Base-by-base conservation (phyloP, 2,329 filamentous ascomycete species). In the Cercospora beticola region DNA sequence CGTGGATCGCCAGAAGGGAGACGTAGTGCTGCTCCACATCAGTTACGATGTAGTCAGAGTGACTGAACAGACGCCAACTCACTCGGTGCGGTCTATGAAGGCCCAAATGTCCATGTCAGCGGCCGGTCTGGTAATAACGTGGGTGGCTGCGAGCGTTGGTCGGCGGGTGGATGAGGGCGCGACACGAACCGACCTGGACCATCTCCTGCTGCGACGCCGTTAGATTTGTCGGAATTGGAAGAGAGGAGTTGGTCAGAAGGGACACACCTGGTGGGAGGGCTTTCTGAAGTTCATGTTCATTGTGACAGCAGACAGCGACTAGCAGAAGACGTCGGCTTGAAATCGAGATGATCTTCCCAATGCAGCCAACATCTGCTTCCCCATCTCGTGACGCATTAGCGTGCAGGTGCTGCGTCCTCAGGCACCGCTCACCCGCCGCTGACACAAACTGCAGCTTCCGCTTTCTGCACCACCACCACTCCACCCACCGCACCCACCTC, bases 181-280 rank as follows among this genome's bases (percentile, higher is more conserved):
- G 75, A 72, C 79, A 91, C 89, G 86, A 90, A 98, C 95, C 94
- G 85, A 99, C 94, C 91, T 99, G 94, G 76, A 97, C 92, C 95
- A 99, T 99, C 87, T 99, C 95, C 93, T 98, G 85, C 59, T 60
- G 57, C 18, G 31, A 60, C 33, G 18, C 5, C 6, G 16, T 23
- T 14, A 60, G 23, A 21, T 8, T 43, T n/a, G 36, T 16, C 36
- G 16, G 36, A 43, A 3, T 16, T n/a, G 6, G 16, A n/a, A n/a
- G 36, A 43, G 36, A n/a, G 6, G 0, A 10, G 33, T 12, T 36
- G 33, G 4, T 23, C 18, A 49, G 23, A 54, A 18, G 33, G 14
- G 40, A 80, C 79, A 74, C 79, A 81, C 81, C 75, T 84, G 83
- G 52, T 73, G 76, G 70, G 74, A 70, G 74, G 79, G 78, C 76